Conservation (phyloP, 208 protist species). For the Trichomonas tenax region DNA sequence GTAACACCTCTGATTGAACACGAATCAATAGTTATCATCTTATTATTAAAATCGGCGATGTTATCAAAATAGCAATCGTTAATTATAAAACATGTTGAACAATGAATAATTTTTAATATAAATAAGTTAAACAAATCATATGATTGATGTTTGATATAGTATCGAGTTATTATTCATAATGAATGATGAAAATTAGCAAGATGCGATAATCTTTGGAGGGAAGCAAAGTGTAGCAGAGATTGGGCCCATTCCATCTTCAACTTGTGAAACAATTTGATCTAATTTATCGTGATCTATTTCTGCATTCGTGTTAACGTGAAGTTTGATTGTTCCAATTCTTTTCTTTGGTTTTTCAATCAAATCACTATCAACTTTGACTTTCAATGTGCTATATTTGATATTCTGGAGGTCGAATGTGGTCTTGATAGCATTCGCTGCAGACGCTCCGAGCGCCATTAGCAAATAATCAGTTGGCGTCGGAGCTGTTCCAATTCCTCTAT, state of each 20-base stretch:
- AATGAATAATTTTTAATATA: too few relatives aligned
- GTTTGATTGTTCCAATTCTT: background rate
- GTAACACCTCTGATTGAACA: too few relatives aligned
- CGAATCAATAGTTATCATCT: too few relatives aligned
- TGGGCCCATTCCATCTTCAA: background rate
- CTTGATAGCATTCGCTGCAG: background rate
- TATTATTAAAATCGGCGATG: too few relatives aligned
- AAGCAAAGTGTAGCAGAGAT: background rate
- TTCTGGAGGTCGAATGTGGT: background rate
- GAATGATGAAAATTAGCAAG: too few relatives aligned
- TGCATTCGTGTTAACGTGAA: background rate
- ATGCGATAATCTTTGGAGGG: background rate
- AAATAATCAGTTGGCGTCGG: background rate
- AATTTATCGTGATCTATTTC: background rate
- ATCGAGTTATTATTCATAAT: too few relatives aligned
- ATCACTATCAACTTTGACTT: background rate
- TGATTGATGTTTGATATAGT: too few relatives aligned
- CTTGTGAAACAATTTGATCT: background rate
- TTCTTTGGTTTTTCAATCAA: background rate
- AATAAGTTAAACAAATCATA: too few relatives aligned
- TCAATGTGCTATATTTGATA: background rate
- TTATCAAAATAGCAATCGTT: too few relatives aligned
- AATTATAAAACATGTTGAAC: too few relatives aligned
- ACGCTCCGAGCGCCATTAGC: background rate
- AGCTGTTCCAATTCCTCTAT: background rate